A percentile compares a stretch with the other conserved stretches of the same genome.
phyloP scores from a whole-genome alignment of 2,329 filamentous ascomycete genomes.

The Colletotrichum destructivum region DNA sequence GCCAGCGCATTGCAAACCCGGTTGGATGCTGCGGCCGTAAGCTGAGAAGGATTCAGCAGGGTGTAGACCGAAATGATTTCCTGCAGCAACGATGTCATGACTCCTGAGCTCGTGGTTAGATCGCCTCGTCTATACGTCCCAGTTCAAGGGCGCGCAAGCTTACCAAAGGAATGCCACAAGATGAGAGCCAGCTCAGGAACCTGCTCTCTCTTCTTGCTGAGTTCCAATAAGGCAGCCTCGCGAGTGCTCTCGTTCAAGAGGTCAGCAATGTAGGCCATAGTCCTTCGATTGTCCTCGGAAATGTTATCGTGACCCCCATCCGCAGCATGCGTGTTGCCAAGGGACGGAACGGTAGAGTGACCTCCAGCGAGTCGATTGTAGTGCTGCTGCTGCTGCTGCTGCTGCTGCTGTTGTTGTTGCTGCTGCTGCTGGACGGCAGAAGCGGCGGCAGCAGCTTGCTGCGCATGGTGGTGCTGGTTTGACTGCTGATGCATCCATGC shows the following conservation, averaged over 20 bases:
- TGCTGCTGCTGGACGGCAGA: slow-evolving; percentile 67
- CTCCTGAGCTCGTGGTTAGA: slow-evolving; percentile 69
- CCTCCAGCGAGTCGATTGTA: slow-evolving; percentile 82
- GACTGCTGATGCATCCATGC: slow-evolving; percentile 79
- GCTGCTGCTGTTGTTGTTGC: slow-evolving; percentile 54
- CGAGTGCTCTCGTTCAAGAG: slow-evolving; percentile 88
- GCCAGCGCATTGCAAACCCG: slow-evolving; percentile 97
- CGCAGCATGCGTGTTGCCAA: slow-evolving; percentile 66
- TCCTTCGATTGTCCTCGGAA: slow-evolving; percentile 91
- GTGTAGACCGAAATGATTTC: slow-evolving; percentile 99
- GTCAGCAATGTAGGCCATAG: slow-evolving; percentile 94
- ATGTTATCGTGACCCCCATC: slow-evolving; percentile 76
- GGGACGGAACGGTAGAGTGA: slow-evolving; percentile 67
- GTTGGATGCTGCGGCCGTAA: slow-evolving; percentile 97
- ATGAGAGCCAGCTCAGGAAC: slow-evolving; percentile 97
- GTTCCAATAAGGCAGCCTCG: slow-evolving; percentile 91
- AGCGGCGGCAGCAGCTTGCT: slow-evolving; percentile 68
- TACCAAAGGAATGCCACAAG: slow-evolving; percentile 98
- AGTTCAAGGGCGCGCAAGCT: slow-evolving; percentile 48
- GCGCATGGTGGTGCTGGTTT: slow-evolving; percentile 71
- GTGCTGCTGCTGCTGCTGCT: slow-evolving; percentile 70
- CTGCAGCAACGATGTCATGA: slow-evolving; percentile 97
- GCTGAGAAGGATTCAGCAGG: slow-evolving; percentile 93
- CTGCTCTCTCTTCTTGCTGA: slow-evolving; percentile 99
- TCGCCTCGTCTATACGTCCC: background rate